These are phyloP conservation scores for Scytalidium lignicola DNA, from an alignment of 2,329 filamentous ascomycete species.

Conservation along the genomic window DNA sequence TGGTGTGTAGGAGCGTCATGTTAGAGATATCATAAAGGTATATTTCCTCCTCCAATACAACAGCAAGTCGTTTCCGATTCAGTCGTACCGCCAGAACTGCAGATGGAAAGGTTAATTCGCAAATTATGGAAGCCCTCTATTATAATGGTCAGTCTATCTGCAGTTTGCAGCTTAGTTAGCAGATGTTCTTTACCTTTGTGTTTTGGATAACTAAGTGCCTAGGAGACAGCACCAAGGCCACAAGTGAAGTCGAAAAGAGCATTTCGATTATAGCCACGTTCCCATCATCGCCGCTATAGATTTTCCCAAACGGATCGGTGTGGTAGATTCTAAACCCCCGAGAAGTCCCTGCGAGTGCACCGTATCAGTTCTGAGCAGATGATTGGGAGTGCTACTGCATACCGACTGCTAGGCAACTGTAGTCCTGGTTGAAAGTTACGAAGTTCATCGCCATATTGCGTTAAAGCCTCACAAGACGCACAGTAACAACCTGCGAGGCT, in stretches of 20 bases:
- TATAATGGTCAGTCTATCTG: slow-evolving; percentile 5
- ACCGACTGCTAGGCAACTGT: slow-evolving; percentile 95
- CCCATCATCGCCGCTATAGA: slow-evolving; percentile 89
- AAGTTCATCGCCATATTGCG: slow-evolving; percentile 80
- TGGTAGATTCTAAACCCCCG: slow-evolving; percentile 95
- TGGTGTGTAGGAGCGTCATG: slow-evolving; percentile 90
- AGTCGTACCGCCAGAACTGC: slow-evolving; percentile 89
- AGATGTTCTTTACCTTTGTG: slow-evolving; percentile 65
- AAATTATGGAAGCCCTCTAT: slow-evolving; percentile 75
- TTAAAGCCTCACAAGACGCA: neutral
- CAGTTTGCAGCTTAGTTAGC: neutral
- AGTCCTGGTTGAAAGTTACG: slow-evolving; percentile 98
- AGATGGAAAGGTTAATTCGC: slow-evolving; percentile 97
- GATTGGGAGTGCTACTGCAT: slow-evolving; percentile 31
- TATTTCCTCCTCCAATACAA: slow-evolving; percentile 91
- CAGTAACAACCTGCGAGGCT: neutral
- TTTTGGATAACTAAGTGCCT: slow-evolving; percentile 93
- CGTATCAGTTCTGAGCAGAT: slow-evolving; percentile 4
- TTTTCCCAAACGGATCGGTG: slow-evolving; percentile 92
- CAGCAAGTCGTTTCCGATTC: slow-evolving; percentile 89
- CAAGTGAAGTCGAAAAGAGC: slow-evolving; percentile 96
- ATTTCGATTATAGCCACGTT: slow-evolving; percentile 97
- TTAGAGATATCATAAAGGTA: slow-evolving; percentile 99
- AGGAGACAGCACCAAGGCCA: slow-evolving; percentile 88
- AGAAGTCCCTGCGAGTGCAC: slow-evolving; percentile 62